Conservation (phyloP, 2,329 filamentous ascomycete genomes). For the Stachybotrys chartarum region DNA sequence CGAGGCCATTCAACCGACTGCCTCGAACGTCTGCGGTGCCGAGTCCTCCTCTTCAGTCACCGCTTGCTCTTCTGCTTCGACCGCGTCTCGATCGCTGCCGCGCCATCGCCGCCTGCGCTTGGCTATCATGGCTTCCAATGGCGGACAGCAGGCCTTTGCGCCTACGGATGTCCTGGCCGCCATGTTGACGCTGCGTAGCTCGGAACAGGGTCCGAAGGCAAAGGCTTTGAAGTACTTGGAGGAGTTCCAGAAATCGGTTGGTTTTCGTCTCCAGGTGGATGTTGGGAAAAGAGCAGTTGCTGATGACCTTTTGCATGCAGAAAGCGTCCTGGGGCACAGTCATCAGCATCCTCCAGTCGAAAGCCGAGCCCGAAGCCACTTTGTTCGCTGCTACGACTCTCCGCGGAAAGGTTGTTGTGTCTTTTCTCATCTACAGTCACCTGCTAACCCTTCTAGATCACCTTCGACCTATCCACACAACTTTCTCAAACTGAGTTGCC, state of each 20-base stretch:
- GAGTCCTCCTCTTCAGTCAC: neutral
- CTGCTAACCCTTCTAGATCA: constrained; percentile 56
- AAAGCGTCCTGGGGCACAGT: constrained; percentile 86
- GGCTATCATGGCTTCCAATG: constrained; percentile 57
- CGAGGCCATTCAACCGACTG: neutral
- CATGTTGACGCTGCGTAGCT: constrained; percentile 85
- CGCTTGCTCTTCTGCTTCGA: neutral
- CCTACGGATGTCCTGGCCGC: constrained; percentile 73
- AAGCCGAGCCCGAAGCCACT: constrained; percentile 75
- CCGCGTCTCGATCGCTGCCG: constrained; percentile 1
- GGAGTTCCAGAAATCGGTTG: constrained; percentile 95
- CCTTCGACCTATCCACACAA: constrained; percentile 85
- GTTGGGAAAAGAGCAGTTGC: neutral
- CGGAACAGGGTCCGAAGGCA: constrained; percentile 74
- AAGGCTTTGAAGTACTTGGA: constrained; percentile 88
- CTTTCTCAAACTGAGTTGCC: constrained; percentile 68
- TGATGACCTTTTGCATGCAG: constrained; percentile 33
- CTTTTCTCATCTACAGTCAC: neutral
- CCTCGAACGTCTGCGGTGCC: neutral
- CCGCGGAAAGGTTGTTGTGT: constrained; percentile 85
- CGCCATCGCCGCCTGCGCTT: constrained; percentile 7
- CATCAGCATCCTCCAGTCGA: constrained; percentile 77
- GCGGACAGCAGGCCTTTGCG: constrained; percentile 64
- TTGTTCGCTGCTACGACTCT: constrained; percentile 94
- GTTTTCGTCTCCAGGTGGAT: constrained; percentile 8